Base-by-base conservation (phyloP, 495 filamentous ascomycete species). In the Aspergillus baeticus region DNA sequence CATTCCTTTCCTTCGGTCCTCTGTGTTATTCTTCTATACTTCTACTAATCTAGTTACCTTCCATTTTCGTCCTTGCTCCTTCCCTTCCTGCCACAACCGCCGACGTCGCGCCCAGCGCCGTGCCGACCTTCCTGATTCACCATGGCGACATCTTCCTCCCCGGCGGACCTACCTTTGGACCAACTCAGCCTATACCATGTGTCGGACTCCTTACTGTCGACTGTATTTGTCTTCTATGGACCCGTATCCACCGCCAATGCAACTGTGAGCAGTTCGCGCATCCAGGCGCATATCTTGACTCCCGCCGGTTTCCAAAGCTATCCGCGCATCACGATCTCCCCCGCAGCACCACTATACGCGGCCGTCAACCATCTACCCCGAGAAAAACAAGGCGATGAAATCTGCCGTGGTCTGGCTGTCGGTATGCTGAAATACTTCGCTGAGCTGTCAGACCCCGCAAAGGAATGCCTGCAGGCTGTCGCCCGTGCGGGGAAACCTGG, bases 281-380 rank as follows among this genome's bases (percentile, higher is more conserved):
- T 97, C 58, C 93, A 97, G 76, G 84, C 91, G 55, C 91, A 97
- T 72, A 80, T 98, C 70, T 90, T 93, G 76, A 88, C 88, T 51
- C 83, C 90, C 3, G 93, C 90, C 42, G 94, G 94, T 47, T 87
- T 93, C 53, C 85, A 88, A 58, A 90, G 87, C 51, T 98, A 91
- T 68, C 85, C 89, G 56, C 90, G 94, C 61, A 83, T 98, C 59
- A 93, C 90, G 11, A 84, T 97, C 50, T 94, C 94, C 20, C 93
- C 92, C 20, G 92, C 86, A 54, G 96, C 93, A n/a, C 86, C 94
- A n/a, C 84, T 95, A 57, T 98, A 97, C 69, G 84, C 85, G 54
- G 92, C 91, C 29, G 92, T 98, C 66, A 87, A 88, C 66, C 84
- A 95, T 66, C 81, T 99, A n/a, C 90, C 95, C 20, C 85, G 89